Base-by-base conservation (phyloP, 2,329 filamentous ascomycete genomes). In the Botryotinia convoluta region DNA sequence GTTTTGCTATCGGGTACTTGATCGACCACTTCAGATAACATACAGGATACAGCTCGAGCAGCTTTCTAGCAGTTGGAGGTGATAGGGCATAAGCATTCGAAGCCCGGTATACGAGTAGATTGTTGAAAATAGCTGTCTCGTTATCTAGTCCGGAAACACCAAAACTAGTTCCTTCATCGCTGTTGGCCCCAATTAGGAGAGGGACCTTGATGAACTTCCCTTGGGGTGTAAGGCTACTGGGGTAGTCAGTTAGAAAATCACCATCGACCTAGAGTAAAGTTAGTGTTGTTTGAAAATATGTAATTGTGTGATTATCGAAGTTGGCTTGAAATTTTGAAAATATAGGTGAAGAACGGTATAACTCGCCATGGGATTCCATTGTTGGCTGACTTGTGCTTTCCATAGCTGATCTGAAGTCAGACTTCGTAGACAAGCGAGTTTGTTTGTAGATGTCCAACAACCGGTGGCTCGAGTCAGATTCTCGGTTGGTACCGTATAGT, bases 141-240 rank as follows among this genome's bases (percentile, higher is more conserved):
- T 83, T 86, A 71, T 86, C 79, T 8, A 81, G 77, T 2, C 79
- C 80, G 0, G 81, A 79, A n/a, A 85, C 81, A 9, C 81, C 83
- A 74, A 86, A 85, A 45, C 79, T 80, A 39, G 82, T 82, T 4
- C 84, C 84, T 76, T 87, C 86, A 75, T 87, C 85, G 6, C 82
- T 84, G 75, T 87, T 87, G 68, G 85, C 82, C 4, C 86, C 86
- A 0, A 82, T 83, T 1, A 88, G 78, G 32, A 86, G 79, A 0
- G 86, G 86, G 0, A 87, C 81, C 3, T 81, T 79, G 59, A 84
- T 80, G 76, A 83, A 86, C 26, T 83, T 83, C 1, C 82, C 82
- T n/a, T 81, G 75, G 0, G 79, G 77, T 44, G 84, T 83, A 7
- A 85, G 82, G 42, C 83, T 81, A 74, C 85, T 86, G 3, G 85